Evolutionary conservation across 805 yeast genomes (phyloP), one percentile per base, ranked within the genome.

Genomic region (Wickerhamiella spandovensis): DNA sequence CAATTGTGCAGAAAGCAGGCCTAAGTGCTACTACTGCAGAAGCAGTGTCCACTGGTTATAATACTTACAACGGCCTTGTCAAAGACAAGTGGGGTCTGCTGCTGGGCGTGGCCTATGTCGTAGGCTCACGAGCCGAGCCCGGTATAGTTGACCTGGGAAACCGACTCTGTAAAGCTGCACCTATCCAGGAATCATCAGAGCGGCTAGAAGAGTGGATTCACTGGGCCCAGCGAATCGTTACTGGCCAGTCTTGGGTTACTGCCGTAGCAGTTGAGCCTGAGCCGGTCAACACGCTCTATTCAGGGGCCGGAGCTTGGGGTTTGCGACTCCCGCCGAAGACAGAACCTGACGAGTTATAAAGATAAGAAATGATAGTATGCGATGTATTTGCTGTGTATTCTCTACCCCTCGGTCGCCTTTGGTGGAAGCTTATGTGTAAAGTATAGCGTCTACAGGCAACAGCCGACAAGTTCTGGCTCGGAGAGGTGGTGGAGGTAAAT

Each of bases 61-160:
- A 44, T 32, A 60, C 57, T 48, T 65, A 61, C 55, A 44, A 50
- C 15, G 58, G 56, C 18, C 57, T 65, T 20, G 68, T 64, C 10
- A 63, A 61, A 38, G 69, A 66, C 44, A 43, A 57, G 13, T 65
- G 68, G 68, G 67, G 65, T 1, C 54, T 66, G 22, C 50, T 64
- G 35, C 54, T 62, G 42, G 70, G 68, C 3, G 50, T 65, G 18
- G 50, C 60, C n/a, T 57, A 51, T 24, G 63, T 62, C 9, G 48
- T 65, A 6, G 49, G 55, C n/a, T 53, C 52, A 9, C 51, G 63
- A 20, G 63, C 64, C 1, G 63, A 61, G 47, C 68, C 68, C 5
- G 57, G 54, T 13, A 21, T 49, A 50, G 28, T 24, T 23, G 43
- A 35, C 6, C 49, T 54, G 10, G 53, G 49, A 24, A 32, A 30